Base-by-base conservation (phyloP, 2,329 filamentous ascomycete species). In the Aureobasidium mangrovei region DNA sequence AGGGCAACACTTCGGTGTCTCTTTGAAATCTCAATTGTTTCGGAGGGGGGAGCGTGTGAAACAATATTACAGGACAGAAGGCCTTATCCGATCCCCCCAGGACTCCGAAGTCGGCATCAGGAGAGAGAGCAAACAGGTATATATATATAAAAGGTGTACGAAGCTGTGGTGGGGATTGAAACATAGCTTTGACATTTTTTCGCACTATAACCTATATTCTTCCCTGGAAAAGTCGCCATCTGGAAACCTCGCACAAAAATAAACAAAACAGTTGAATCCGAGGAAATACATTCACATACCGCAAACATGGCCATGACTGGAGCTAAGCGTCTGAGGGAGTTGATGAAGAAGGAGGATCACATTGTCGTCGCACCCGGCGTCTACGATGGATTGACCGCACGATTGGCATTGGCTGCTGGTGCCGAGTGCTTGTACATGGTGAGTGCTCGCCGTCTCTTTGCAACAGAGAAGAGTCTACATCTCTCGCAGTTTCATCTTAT, bases 361-460 rank as follows among this genome's bases (percentile, higher is more conserved):
- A 65, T 77, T 73, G 60, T 86, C 38, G 74, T 84, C 2, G 81
- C 78, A 49, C 83, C 82, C 0, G 83, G 83, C 32, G 82, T 86
- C 2, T 85, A 85, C 62, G 83, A 87, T 71, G 83, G 83, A 9
- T 76, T 85, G 53, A 81, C 80, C 2, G 82, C 83, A 0, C 73
- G 83, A 1, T 77, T 86, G 55, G 82, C 82, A 1, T 71, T 84
- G 26, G 70, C 74, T 40, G 72, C 79, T n/a, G 82, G 82, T 4
- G 85, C 84, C 56, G 77, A 84, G 44, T 77, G 74, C 54, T 65
- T 86, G 38, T 86, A 86, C 70, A 86, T 86, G 83, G 82, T 83
- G 68, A 42, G 72, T 56, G 8, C 29, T 33, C 3, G 27, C 7
- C 40, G 28, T 26, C 3, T 12, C 8, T 12, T 7, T 47, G 12